Evolutionary conservation across 1,284 basidiomycete genomes (phyloP), one percentile per base, ranked within the genome.

Genomic region (Naganishia sp.): DNA sequence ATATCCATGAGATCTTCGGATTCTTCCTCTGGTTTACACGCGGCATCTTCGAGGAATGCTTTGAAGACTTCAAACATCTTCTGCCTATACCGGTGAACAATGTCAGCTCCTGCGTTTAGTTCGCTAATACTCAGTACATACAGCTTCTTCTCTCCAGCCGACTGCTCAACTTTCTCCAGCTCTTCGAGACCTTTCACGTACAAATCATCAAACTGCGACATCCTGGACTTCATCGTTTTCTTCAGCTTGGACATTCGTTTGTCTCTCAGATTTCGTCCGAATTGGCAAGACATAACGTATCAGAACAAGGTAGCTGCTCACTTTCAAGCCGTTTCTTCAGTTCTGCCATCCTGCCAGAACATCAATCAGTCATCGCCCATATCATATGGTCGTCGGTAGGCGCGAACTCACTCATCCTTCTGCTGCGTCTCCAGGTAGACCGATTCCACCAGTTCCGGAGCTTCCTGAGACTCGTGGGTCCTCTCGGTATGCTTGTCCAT

Each of bases 231-330:
- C 59, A 61, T 61, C 18, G 59, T 52, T 48, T 61, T 61, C 48
- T 48, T 61, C 10, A 61, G 59, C 39, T 61, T 50, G 39, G 50
- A 39, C 59, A 61, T 43, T n/a, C 59, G 33, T 44, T 61, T 61
- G 39, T 48, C 59, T 61, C 25, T 1, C 7, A 39, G 13, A n/a
- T 16, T 10, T 15, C 16, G 18, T 55, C 33, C 18, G 53, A 4
- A 42, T 10, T 33, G 3, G 6, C 16, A 21, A 16, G 3, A 28
- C 18, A 28, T 21, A 15, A 52, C 6, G 23, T 2, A 18, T 10
- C 13, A 45, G 9, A 23, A n/a, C 11, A 18, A 13, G 5, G 28
- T 9, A 48, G 6, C n/a, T 13, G 36, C 59, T n/a, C 15, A 61
- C 59, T 48, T 28, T 50, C 48, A 25, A 61, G 59, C 28, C 48